Conservation (phyloP, 208 protist genomes). For the Angomonas deanei region DNA sequence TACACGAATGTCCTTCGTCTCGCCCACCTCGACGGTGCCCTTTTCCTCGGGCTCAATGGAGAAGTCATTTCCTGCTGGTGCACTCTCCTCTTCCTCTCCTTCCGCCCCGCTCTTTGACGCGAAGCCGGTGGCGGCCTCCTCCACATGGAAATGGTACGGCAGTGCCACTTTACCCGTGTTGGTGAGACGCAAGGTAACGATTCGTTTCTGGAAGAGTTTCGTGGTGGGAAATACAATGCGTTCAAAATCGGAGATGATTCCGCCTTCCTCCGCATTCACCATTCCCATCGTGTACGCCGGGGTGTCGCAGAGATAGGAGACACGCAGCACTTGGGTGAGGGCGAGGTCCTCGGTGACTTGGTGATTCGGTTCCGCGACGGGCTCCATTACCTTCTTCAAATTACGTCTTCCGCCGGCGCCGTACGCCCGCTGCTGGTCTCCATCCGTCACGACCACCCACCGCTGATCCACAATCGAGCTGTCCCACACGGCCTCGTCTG, state of each 20-base stretch:
- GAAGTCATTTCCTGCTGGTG: constrained; percentile 29
- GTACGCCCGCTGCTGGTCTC: constrained; percentile 6
- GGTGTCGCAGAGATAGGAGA: constrained; percentile 65
- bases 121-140: not conserved
- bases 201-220: constrained; percentile 92
- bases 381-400: constrained; percentile 67
- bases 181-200: constrained; percentile 62
- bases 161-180: constrained; percentile 86
- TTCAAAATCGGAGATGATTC: constrained; percentile 11
- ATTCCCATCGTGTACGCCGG: constrained; percentile 50
- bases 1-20: constrained; percentile 53
- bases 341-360: constrained; percentile 24
- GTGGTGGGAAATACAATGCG: constrained; percentile 84
- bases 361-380: constrained; percentile 67
- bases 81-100: not conserved
- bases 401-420: constrained; percentile 34
- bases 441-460: constrained; percentile 50
- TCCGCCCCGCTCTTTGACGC: not conserved
- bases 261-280: constrained; percentile 23
- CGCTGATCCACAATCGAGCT: constrained; percentile 48
- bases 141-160: constrained; percentile 46
- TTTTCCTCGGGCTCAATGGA: constrained; percentile 43
- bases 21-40: constrained; percentile 50
- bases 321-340: constrained; percentile 46
- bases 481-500: constrained; percentile 54